phyloP scores from a whole-genome alignment of 192 early-diverging fungal genomes.

The Entomortierella chlamydospora region DNA sequence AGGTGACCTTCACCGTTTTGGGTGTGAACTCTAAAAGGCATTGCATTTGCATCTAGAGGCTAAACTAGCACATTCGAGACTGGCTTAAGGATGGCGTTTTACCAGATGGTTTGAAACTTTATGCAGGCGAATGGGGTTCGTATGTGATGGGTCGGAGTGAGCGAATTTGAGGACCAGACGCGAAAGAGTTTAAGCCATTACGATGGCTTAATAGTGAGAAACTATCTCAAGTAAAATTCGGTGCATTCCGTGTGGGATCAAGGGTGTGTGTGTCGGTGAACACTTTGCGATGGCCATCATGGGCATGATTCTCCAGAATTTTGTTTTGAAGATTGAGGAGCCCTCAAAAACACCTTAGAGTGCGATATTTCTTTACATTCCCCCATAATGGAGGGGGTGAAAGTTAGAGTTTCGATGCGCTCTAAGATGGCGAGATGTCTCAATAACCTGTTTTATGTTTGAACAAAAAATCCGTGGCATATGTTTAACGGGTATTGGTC shows the following conservation, averaged over 20 bases:
- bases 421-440: too few relatives aligned
- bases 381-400: neutral
- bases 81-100: slow-evolving; percentile 69
- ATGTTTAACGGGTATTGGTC: too few relatives aligned
- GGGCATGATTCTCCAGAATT: neutral
- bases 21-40: too few relatives aligned
- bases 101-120: slow-evolving; percentile 70
- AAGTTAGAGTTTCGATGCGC: neutral
- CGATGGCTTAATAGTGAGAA: slow-evolving; percentile 64
- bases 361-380: neutral
- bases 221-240: neutral
- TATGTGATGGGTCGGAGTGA: slow-evolving; percentile 65
- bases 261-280: slow-evolving; percentile 24
- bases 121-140: slow-evolving; percentile 56
- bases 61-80: slow-evolving; percentile 10
- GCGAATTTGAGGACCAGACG: slow-evolving; percentile 72
- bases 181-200: slow-evolving; percentile 70
- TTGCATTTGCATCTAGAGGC: neutral
- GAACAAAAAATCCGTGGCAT: too few relatives aligned
- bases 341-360: too few relatives aligned
- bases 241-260: neutral
- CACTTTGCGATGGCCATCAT: slow-evolving; percentile 41
- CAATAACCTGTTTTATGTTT: too few relatives aligned
- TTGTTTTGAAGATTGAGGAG: neutral
- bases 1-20: neutral